phyloP scores from a whole-genome alignment of 164 flowering plant genomes.

The Protea cynaroides region DNA sequence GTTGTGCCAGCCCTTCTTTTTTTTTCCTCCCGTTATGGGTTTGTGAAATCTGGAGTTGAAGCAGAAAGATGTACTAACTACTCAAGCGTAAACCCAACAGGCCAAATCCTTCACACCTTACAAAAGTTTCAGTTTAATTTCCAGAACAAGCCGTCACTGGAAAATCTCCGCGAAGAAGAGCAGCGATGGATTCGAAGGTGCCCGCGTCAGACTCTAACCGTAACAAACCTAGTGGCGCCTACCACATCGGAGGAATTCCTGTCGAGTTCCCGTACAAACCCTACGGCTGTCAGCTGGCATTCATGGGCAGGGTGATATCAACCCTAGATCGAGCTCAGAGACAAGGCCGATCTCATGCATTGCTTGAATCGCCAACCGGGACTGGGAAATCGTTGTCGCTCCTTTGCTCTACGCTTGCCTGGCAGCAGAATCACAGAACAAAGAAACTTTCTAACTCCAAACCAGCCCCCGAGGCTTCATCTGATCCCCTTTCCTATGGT shows the following conservation, averaged over 20 bases:
- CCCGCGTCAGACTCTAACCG: slow-evolving; percentile 16
- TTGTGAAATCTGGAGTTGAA: too few relatives aligned
- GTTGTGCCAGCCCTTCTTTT: too few relatives aligned
- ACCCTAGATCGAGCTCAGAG: slow-evolving; percentile 80
- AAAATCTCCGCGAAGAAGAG: neutral
- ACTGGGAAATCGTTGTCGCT: slow-evolving; percentile 95
- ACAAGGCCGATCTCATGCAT: slow-evolving; percentile 83
- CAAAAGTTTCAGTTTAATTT: too few relatives aligned
- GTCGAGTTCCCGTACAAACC: slow-evolving; percentile 93
- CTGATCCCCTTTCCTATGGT: slow-evolving; percentile 64
- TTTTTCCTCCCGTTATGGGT: too few relatives aligned
- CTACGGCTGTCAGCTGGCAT: slow-evolving; percentile 88
- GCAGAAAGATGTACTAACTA: too few relatives aligned
- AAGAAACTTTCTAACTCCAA: slow-evolving; percentile 39
- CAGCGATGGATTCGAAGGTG: slow-evolving; percentile 27
- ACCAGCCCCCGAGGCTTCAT: slow-evolving; percentile 42
- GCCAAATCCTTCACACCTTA: too few relatives aligned
- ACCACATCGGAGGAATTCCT: slow-evolving; percentile 68
- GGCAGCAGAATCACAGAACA: slow-evolving; percentile 56
- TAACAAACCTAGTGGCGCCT: slow-evolving; percentile 13
- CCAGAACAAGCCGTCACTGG: too few relatives aligned
- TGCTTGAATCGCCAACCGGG: slow-evolving; percentile 97
- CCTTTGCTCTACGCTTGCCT: slow-evolving; percentile 89
- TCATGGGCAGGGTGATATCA: slow-evolving; percentile 85
- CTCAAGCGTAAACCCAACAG: too few relatives aligned